Base-by-base conservation (phyloP, 1,284 basidiomycete genomes). In the Malassezia caprae region DNA sequence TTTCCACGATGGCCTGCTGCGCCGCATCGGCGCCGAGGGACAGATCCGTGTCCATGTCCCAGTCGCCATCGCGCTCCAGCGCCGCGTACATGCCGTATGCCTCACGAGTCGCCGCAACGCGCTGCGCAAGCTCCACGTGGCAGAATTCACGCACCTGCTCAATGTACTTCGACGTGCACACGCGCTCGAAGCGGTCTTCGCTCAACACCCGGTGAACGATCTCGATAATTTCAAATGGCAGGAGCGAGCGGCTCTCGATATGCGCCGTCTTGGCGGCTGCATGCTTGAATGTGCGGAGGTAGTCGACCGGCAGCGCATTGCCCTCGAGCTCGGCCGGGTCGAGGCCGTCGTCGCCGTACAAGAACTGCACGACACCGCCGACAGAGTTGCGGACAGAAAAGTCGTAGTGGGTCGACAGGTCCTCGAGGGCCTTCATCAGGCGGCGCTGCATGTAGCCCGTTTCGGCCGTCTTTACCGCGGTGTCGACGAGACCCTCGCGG, bases 361-460 rank as follows among this genome's bases (percentile, higher is more conserved):
- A 81, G 78, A 99, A 99, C 70, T 99, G 94, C 2, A 99, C 93
- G n/a, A 99, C 83, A 44, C 90, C 90, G 4, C 94, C 94, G 0
- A 83, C 84, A 1, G 90, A 91, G 77, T 94, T 98, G 30, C 94
- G 82, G 17, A 99, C 93, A n/a, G 88, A 90, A 27, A 91, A 78
- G 76, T 98, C 94, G 76, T 99, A 99, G 60, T 96, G 89, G 0
- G 89, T 91, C 5, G 90, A 91, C 44, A 99, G 78, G 78, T 98
- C 94, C 75, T 99, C 94, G 63, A 99, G 77, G 2, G 94, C 93
- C 76, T 99, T 99, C 94, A 99, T 98, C 63, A 99, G 77, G 60
- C 94, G 86, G 59, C 94, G 84, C 71, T 93, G 89, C 93, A 99
- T 98, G 79, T 99, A 99, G 39, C 94, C 94, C 1, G 94, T 98